Evolutionary conservation across 352 stramenopile species (phyloP).

Genomic region (Aphanomyces euteiches): DNA sequence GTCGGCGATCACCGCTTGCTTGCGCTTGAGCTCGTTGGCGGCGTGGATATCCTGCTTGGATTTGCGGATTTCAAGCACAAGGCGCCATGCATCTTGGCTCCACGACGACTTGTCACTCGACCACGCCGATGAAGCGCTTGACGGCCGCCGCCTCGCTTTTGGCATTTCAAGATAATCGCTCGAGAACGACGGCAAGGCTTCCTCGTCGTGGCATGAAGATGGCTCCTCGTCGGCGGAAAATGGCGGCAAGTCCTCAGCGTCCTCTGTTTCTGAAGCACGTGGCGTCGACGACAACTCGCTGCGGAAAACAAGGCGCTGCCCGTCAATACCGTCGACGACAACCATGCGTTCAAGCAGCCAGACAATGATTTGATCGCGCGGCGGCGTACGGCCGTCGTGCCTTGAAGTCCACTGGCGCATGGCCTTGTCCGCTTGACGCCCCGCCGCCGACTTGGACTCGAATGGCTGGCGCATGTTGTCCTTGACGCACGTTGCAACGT

Average conservation of each 20-base stretch:
- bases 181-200: not conserved
- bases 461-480: not conserved
- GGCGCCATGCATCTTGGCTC: conserved; percentile 41
- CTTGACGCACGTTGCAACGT: not conserved
- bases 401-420: conserved; percentile 2
- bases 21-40: conserved; percentile 40
- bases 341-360: conserved; percentile 63
- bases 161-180: no score
- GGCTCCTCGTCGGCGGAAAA: not conserved
- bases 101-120: conserved; percentile 31
- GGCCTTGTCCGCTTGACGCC: not conserved
- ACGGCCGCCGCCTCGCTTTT: no score
- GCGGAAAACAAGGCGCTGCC: not conserved
- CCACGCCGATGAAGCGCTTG: no score
- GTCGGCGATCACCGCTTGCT: conserved; percentile 41
- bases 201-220: not conserved
- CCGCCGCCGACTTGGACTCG: not conserved
- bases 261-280: not conserved
- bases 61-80: conserved; percentile 42
- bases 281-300: not conserved
- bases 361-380: conserved; percentile 45
- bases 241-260: not conserved
- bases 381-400: conserved; percentile 34
- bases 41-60: conserved; percentile 46
- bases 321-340: no score